These are phyloP conservation scores for Carex kokanica DNA, from an alignment of 176 grass and related monocot species.

Conservation along the genomic window DNA sequence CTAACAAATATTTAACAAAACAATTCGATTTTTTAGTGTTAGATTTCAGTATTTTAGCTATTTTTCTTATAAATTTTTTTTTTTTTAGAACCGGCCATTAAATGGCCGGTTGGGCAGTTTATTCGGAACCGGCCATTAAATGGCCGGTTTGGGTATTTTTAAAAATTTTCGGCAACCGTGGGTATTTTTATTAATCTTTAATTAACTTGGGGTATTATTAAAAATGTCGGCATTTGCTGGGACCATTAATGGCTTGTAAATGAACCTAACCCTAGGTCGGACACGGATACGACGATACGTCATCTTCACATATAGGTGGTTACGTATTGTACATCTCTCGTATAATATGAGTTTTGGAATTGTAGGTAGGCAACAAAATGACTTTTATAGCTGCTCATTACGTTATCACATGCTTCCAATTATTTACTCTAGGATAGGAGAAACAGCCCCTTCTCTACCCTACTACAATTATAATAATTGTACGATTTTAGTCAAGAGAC, in stretches of 20 bases:
- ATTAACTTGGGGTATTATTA: no score
- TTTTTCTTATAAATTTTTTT: no score
- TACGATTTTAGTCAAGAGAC: neutral
- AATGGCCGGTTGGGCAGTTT: no score
- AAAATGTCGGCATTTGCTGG: neutral
- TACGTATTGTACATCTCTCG: neutral
- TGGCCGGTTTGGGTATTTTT: no score
- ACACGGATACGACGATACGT: no score
- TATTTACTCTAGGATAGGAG: neutral
- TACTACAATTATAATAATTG: constrained; percentile 4
- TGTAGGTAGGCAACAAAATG: constrained; percentile 10
- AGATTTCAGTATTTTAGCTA: no score
- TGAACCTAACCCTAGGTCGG: neutral
- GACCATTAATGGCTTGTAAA: neutral
- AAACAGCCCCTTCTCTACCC: constrained; percentile 3
- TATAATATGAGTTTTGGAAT: neutral
- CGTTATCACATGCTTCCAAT: constrained; percentile 14
- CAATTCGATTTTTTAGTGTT: no score
- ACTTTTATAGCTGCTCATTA: neutral
- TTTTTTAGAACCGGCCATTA: no score
- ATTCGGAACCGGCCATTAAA: no score
- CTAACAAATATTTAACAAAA: no score
- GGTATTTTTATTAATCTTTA: no score
- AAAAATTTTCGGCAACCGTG: no score
- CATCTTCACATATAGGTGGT: neutral